A percentile compares a stretch with the other conserved stretches of the same genome.
Evolutionary conservation across 2,329 filamentous ascomycete genomes (phyloP).

Genomic region (Beauveria scarabaeidicola): DNA sequence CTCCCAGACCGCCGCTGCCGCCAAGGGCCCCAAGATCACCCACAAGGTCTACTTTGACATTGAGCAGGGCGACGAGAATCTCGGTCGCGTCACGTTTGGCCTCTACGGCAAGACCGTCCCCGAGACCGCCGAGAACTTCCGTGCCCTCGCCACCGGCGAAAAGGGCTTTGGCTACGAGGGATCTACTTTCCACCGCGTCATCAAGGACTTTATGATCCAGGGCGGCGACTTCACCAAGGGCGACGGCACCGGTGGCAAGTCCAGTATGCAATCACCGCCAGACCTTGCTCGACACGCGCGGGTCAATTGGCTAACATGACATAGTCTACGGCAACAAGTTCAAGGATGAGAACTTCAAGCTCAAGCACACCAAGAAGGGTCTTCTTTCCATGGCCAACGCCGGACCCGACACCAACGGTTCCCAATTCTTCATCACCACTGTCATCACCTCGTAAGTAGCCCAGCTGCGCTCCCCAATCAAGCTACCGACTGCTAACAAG

Average conservation of each 20-base stretch:
- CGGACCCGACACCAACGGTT: constrained; percentile 78
- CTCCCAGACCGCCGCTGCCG: constrained; percentile 62
- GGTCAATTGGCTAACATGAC: constrained; percentile 16
- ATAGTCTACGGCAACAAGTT: constrained; percentile 79
- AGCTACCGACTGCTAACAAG: constrained; percentile 3
- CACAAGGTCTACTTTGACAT: constrained; percentile 91
- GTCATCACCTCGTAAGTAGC: constrained; percentile 59
- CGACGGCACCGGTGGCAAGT: constrained; percentile 78
- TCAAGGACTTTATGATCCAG: constrained; percentile 88
- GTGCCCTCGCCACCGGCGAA: constrained; percentile 74
- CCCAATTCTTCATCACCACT: constrained; percentile 88
- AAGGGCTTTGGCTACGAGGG: constrained; percentile 79
- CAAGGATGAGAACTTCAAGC: constrained; percentile 89
- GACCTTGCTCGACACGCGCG: background rate
- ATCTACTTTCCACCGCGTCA: constrained; percentile 81
- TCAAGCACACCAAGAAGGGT: constrained; percentile 82
- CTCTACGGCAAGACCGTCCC: constrained; percentile 84
- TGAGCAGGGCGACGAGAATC: constrained; percentile 60
- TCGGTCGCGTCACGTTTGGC: constrained; percentile 71
- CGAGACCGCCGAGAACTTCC: constrained; percentile 66
- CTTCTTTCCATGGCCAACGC: constrained; percentile 80
- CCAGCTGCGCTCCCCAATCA: too few relatives aligned
- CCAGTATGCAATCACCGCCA: constrained; percentile 46
- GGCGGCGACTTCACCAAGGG: constrained; percentile 80
- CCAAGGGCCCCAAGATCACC: constrained; percentile 90